Evolutionary conservation across 2,329 filamentous ascomycete species (phyloP), one percentile per base, ranked within the genome.

Genomic region (Colletotrichum navitas): DNA sequence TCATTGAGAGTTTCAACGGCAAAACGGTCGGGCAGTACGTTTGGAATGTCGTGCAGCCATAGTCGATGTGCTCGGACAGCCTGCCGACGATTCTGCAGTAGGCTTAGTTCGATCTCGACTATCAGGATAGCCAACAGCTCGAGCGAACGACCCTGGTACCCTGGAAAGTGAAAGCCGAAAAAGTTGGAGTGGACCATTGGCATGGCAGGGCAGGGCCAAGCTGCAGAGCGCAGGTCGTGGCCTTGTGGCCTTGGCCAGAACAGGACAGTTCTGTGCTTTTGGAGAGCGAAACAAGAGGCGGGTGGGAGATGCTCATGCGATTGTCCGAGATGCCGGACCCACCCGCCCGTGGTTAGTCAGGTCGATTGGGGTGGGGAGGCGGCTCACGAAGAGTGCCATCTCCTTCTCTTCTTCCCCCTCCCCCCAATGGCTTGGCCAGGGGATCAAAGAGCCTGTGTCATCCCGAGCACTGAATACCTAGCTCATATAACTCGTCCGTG

Each of bases 221-320:
- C 59, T 62, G 43, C 41, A 49, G 26, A 49, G 39, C 24, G 36
- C 34, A 39, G 14, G 32, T 34, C 24, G 34, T 43, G 24, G 39
- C 34, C 34, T 24, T 26, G 34, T 43, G 24, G 39, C 34, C 34
- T 24, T 26, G 39, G 24, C 11, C 12, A 36, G n/a, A 52, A 52
- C 68, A 68, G 64, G 54, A 52, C 32, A 68, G 59, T 54, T 41
- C 65, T 54, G 52, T 68, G 68, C 52, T 59, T 52, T 41, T 47
- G 21, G 45, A 34, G 24, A 29, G 32, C 34, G 64, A 71, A 71
- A 71, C 68, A 55, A 59, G 52, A 68, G 45, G 59, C 47, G 68
- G 59, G 59, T 54, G 51, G 47, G 32, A 45, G 59, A 71, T n/a
- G 68, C 65, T 71, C 68, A 68, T 68, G 59, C 68, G 41, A 54